A percentile compares a stretch with the other conserved stretches of the same genome.
These are phyloP conservation scores for Ophiostoma ips DNA, from an alignment of 2,329 filamentous ascomycete species.

Conservation along the genomic window DNA sequence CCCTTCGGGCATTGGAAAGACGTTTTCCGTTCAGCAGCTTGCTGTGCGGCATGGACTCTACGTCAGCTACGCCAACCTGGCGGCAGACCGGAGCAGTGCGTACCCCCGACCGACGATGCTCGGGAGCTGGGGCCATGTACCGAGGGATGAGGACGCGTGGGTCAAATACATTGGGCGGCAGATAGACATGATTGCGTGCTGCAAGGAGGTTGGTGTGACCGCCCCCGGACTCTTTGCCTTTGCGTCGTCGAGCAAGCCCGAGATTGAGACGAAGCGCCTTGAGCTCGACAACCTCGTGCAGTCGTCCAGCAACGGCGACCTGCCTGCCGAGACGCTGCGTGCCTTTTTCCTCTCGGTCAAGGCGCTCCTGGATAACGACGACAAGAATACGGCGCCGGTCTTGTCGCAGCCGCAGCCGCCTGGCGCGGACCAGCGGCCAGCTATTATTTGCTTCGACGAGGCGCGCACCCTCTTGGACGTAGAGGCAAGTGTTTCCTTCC, in stretches of 20 bases:
- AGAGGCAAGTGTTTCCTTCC: neutral
- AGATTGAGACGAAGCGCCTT: neutral
- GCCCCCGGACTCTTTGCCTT: neutral
- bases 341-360: neutral
- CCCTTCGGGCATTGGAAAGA: conserved; percentile 4
- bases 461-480: neutral
- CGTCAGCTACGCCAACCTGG: neutral
- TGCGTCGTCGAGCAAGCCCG: neutral
- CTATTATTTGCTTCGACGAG: conserved; percentile 3
- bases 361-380: neutral
- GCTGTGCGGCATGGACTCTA: conserved; percentile 1
- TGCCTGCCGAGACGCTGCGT: neutral
- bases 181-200: neutral
- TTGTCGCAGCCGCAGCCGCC: neutral
- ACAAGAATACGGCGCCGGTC: neutral
- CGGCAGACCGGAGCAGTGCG: too few species aligned
- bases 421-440: too few species aligned
- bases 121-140: neutral
- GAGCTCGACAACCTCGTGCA: neutral
- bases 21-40: conserved; percentile 1
- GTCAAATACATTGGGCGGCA: neutral
- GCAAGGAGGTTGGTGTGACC: neutral
- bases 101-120: neutral
- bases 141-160: neutral
- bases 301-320: neutral